Evolutionary conservation across 192 early-diverging fungal genomes (phyloP).

Genomic region (Entomortierella lignicola): DNA sequence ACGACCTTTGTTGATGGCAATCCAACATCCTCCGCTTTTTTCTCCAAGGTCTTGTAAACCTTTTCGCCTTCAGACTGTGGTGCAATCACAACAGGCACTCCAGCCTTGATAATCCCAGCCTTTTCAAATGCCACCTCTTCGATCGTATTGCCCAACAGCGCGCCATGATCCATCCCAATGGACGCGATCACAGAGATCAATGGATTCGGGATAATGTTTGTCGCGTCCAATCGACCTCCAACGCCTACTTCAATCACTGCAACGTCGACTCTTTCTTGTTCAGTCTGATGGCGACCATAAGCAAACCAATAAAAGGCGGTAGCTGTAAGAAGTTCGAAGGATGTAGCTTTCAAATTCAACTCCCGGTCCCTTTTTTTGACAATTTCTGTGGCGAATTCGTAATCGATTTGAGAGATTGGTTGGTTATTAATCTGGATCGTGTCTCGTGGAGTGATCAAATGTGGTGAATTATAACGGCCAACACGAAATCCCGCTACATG

Average conservation of each 20-base stretch:
- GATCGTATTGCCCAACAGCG: slow-evolving; percentile 76
- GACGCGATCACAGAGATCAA: slow-evolving; percentile 80
- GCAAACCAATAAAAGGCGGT: slow-evolving; percentile 74
- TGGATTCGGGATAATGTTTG: slow-evolving; percentile 77
- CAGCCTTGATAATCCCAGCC: slow-evolving; percentile 81
- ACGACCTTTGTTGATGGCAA: slow-evolving; percentile 9
- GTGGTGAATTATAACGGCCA: slow-evolving; percentile 94
- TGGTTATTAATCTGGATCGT: slow-evolving; percentile 91
- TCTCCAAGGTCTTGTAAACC: slow-evolving; percentile 40
- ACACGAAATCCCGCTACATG: slow-evolving; percentile 60
- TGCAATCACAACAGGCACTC: slow-evolving; percentile 58
- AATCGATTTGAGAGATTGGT: slow-evolving; percentile 78
- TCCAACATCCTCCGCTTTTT: slow-evolving; percentile 26
- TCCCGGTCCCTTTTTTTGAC: slow-evolving; percentile 64
- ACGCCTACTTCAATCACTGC: slow-evolving; percentile 86
- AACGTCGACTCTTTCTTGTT: slow-evolving; percentile 68
- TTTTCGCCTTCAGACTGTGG: slow-evolving; percentile 65
- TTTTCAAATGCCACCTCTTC: slow-evolving; percentile 84
- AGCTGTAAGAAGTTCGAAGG: slow-evolving; percentile 78
- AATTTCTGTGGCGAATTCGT: slow-evolving; percentile 77
- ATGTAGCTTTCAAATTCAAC: slow-evolving; percentile 58
- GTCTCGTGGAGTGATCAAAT: slow-evolving; percentile 90
- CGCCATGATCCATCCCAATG: slow-evolving; percentile 83
- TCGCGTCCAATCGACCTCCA: slow-evolving; percentile 86
- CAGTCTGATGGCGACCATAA: slow-evolving; percentile 60